These are phyloP conservation scores for Calocybe indica DNA, from an alignment of 768 basidiomycete genomes.

Conservation along the genomic window DNA sequence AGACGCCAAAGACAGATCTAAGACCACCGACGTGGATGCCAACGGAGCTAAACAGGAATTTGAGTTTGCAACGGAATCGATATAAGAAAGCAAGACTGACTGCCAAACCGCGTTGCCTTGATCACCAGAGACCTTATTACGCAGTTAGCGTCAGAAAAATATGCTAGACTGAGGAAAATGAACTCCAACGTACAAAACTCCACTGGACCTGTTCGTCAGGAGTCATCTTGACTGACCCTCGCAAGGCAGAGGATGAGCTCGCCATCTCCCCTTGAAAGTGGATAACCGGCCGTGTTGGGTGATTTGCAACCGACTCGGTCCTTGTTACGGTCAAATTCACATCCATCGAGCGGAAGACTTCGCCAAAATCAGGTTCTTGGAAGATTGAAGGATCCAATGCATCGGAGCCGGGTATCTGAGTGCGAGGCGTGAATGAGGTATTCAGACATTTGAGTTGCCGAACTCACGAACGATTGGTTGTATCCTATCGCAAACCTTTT, in stretches of 20 bases:
- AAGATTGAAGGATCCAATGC: conserved; percentile 42
- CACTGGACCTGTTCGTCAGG: conserved; percentile 53
- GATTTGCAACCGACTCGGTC: conserved; percentile 36
- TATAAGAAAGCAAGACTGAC: conserved; percentile 22
- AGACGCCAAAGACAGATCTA: conserved; percentile 51
- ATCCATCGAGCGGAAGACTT: conserved; percentile 44
- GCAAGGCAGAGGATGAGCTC: conserved; percentile 39
- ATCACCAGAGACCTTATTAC: conserved; percentile 46
- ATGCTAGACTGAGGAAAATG: background rate
- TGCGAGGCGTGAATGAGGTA: background rate
- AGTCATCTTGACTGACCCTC: conserved; percentile 50
- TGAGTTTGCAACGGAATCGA: background rate
- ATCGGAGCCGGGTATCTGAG: conserved; percentile 21
- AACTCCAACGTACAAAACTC: conserved; percentile 48
- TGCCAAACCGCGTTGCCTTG: conserved; percentile 50
- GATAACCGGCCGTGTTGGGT: conserved; percentile 48
- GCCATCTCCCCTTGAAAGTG: conserved; percentile 47
- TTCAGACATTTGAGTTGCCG: background rate
- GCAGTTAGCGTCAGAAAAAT: background rate
- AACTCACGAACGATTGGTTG: conserved; percentile 32
- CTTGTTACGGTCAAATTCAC: conserved; percentile 39
- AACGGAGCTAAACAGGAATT: conserved; percentile 37
- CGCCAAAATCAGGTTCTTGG: conserved; percentile 41
- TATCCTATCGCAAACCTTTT: conserved; percentile 19
- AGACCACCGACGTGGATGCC: conserved; percentile 58